Evolutionary conservation across 1,284 basidiomycete species (phyloP), one percentile per base, ranked within the genome.

Genomic region (Boletellus deceptivus): DNA sequence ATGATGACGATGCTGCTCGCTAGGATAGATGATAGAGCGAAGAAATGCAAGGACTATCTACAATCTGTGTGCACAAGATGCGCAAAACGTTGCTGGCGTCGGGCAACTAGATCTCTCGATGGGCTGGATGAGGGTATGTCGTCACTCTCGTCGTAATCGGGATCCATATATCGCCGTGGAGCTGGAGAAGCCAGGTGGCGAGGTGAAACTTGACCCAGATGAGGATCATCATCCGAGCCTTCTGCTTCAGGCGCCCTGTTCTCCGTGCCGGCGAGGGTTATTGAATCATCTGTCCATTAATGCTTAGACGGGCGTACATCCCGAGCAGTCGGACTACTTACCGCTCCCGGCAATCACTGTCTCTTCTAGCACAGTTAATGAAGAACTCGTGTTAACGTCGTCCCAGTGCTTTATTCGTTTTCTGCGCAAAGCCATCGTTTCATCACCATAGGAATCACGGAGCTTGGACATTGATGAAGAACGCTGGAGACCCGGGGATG

Each of bases 151-250:
- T 76, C 70, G 35, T 66, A 62, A 25, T 68, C 62, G 18, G 56
- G 48, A 43, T 61, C 58, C 51, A 65, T 56, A n/a, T 67, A 46
- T 37, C 75, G 75, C 37, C 72, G 76, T 27, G 75, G 68, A 22
- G 71, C 73, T 7, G 85, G 84, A 8, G 85, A 88, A 37, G 80
- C 77, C 24, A 87, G 64, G 57, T 82, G 82, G 53, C 78, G 77
- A 20, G 85, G 84, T 0, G 83, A 86, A n/a, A 85, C 80, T 64
- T 84, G 81, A 1, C 83, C 83, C 22, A 80, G 53, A 56, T 74
- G 73, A 1, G 75, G 76, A 53, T 83, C 79, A 52, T 88, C 83
- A 56, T 87, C 84, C 2, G 83, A 86, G 4, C 51, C 48, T 54
- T 69, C 45, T 47, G 47, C 27, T 48, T 46, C 52, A 25, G 20